Conservation (phyloP, 2,329 filamentous ascomycete genomes). For the Diaporthe velutina region DNA sequence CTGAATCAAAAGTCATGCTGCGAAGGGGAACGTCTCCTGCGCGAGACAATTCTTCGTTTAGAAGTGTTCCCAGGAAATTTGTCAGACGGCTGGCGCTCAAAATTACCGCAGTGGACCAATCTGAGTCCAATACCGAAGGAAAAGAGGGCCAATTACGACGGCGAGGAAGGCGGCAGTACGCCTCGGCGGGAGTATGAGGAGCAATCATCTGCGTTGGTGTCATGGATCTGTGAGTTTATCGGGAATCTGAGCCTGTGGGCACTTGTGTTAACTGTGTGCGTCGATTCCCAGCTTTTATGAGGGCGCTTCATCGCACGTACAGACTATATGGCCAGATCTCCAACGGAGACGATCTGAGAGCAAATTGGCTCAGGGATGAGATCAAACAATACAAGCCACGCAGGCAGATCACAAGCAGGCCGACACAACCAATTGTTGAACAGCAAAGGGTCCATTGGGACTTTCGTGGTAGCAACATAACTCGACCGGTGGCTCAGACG, state of each 20-base stretch:
- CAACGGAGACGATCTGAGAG: not conserved
- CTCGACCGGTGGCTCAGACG: not conserved
- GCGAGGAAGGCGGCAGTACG: not conserved
- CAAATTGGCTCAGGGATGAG: not conserved
- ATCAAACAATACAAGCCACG: not conserved
- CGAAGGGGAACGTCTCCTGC: not conserved
- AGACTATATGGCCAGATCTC: not conserved
- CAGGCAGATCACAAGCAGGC: not conserved
- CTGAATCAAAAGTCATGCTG: not conserved
- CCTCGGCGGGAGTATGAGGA: not conserved
- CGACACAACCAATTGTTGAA: not conserved
- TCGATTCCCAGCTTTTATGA: not conserved
- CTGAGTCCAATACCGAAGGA: not conserved
- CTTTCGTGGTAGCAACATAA: not conserved
- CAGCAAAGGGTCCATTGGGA: not conserved
- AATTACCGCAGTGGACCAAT: not conserved
- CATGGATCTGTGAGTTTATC: not conserved
- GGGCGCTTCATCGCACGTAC: not conserved
- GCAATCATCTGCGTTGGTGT: not conserved
- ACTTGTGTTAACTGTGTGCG: not conserved
- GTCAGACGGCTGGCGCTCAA: not conserved
- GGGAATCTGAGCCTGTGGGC: not conserved
- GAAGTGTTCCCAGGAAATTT: not conserved
- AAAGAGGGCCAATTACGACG: not conserved
- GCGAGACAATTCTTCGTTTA: not conserved